Conservation (phyloP, 2,329 filamentous ascomycete species). For the Claviceps humidiphila region DNA sequence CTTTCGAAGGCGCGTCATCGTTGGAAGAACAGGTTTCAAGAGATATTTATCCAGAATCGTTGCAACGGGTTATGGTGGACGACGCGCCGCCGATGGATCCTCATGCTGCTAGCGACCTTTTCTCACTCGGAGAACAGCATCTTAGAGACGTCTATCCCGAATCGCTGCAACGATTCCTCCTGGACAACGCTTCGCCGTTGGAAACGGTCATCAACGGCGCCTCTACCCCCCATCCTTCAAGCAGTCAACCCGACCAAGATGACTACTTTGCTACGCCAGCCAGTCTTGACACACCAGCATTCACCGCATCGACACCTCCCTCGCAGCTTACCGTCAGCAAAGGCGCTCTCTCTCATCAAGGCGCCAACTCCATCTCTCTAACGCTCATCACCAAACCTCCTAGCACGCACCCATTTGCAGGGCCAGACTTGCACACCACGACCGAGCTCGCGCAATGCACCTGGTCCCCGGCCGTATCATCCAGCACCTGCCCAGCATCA, state of each 20-base stretch:
- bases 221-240: conserved; percentile 21
- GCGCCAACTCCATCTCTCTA: conserved; percentile 12
- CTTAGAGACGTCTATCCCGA: no score
- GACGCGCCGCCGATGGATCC: no score
- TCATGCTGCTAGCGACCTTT: no score
- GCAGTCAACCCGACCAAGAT: conserved; percentile 26
- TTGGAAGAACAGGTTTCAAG: not conserved
- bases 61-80: no score
- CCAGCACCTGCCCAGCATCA: conserved; percentile 19
- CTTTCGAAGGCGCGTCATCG: not conserved
- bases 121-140: no score
- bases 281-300: conserved; percentile 29
- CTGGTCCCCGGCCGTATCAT: conserved; percentile 16
- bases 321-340: conserved; percentile 24
- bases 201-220: conserved; percentile 15
- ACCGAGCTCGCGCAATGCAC: conserved; percentile 10
- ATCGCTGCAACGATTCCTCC: no score
- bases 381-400: conserved; percentile 13
- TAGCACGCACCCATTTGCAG: conserved; percentile 6
- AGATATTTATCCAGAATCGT: no score
- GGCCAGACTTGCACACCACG: conserved; percentile 11
- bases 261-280: conserved; percentile 48
- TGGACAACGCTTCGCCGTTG: no score
- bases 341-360: conserved; percentile 9
- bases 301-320: conserved; percentile 40